phyloP scores from a whole-genome alignment of 2,329 filamentous ascomycete species.

The Canariomyces notabilis region DNA sequence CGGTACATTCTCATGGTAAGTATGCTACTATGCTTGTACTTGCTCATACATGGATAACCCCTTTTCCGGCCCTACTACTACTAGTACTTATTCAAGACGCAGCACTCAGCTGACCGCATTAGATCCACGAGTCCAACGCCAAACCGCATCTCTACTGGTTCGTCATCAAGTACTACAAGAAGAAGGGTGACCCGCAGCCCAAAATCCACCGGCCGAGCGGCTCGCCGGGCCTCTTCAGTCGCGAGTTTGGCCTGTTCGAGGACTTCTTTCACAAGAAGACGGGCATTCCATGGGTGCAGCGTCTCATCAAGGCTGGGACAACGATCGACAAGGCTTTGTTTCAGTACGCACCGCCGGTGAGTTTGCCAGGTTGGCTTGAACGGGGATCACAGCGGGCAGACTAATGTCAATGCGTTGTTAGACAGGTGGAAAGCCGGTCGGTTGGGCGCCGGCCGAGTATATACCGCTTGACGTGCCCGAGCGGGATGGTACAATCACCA shows the following conservation, averaged over 20 bases:
- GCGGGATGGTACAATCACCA: not conserved
- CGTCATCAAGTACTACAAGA: conserved; percentile 46
- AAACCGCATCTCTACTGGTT: conserved; percentile 57
- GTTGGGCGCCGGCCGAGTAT: conserved; percentile 20
- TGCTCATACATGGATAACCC: not conserved
- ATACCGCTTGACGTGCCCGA: not conserved
- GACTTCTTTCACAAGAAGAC: conserved; percentile 55
- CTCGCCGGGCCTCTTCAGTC: conserved; percentile 35
- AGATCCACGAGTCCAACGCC: conserved; percentile 64
- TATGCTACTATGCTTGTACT: conserved; percentile 7
- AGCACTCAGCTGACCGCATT: not conserved
- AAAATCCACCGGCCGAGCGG: conserved; percentile 36
- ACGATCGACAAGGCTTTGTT: conserved; percentile 32
- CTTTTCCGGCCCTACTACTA: not conserved
- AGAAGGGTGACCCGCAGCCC: conserved; percentile 34
- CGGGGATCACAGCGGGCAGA: too few relatives aligned
- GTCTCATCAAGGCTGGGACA: conserved; percentile 35
- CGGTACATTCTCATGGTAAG: conserved; percentile 57
- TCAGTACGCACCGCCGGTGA: conserved; percentile 44
- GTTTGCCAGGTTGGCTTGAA: too few relatives aligned
- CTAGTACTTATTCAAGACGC: not conserved
- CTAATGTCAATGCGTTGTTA: not conserved
- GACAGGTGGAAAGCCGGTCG: conserved; percentile 27
- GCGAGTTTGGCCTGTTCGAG: conserved; percentile 48
- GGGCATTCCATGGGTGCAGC: conserved; percentile 54